A percentile compares a stretch with the other conserved stretches of the same genome.
Evolutionary conservation across 257 asterid genomes (phyloP).

Genomic region (Solanum raphanifolium): DNA sequence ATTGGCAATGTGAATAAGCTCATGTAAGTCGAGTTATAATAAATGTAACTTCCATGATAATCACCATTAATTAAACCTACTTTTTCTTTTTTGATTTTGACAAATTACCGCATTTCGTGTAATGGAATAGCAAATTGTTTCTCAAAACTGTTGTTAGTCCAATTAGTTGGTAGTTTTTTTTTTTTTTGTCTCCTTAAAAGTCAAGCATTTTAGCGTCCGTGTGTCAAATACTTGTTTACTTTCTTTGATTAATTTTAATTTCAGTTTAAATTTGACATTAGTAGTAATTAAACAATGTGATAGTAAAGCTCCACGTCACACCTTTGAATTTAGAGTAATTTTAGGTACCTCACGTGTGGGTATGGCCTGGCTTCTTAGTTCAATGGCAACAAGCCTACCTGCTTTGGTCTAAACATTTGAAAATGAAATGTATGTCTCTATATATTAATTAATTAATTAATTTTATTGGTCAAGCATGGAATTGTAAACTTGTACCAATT

Average conservation of each 20-base stretch:
- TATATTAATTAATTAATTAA: neutral
- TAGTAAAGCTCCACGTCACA: neutral
- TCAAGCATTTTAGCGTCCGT: slow-evolving; percentile 18
- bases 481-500: neutral
- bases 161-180: slow-evolving; percentile 11
- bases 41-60: neutral
- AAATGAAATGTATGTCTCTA: neutral
- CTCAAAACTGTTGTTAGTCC: slow-evolving; percentile 17
- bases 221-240: neutral
- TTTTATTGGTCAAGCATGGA: neutral
- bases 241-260: neutral
- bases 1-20: neutral
- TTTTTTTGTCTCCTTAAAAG: slow-evolving; percentile 30
- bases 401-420: neutral
- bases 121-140: neutral
- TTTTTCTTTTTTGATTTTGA: neutral
- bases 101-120: neutral
- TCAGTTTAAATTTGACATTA: neutral
- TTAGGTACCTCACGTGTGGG: slow-evolving; percentile 8
- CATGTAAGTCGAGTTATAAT: neutral
- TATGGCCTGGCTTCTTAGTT: neutral
- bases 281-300: neutral
- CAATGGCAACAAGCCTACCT: neutral
- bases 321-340: neutral
- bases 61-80: neutral